Conservation (phyloP, 352 stramenopile genomes). For the Globisporangium nodosum region DNA sequence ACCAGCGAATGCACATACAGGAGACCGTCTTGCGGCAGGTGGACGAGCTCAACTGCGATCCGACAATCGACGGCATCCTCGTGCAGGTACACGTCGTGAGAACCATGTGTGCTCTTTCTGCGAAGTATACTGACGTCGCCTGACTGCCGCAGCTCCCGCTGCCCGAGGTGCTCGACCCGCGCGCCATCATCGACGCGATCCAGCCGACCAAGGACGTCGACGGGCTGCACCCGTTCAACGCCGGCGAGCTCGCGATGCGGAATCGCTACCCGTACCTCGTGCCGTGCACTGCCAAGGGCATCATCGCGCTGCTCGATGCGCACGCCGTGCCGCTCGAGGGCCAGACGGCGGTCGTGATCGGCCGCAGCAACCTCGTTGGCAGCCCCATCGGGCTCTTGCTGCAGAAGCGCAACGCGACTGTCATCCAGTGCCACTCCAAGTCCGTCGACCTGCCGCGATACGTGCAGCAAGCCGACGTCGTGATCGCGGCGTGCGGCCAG, state of each 20-base stretch:
- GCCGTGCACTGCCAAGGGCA: slow-evolving; percentile 97
- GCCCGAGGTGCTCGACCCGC: slow-evolving; percentile 90
- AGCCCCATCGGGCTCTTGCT: slow-evolving; percentile 95
- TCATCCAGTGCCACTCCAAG: slow-evolving; percentile 97
- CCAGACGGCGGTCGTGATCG: slow-evolving; percentile 96
- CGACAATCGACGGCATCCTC: slow-evolving; percentile 78
- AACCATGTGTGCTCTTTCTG: neutral
- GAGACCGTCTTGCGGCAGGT: slow-evolving; percentile 58
- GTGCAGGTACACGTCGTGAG: slow-evolving; percentile 53
- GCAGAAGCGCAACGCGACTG: slow-evolving; percentile 94
- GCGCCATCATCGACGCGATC: slow-evolving; percentile 92
- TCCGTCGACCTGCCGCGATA: slow-evolving; percentile 88
- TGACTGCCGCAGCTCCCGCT: slow-evolving; percentile 79
- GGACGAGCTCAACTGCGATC: slow-evolving; percentile 67
- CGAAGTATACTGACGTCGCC: neutral
- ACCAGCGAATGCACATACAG: slow-evolving; percentile 14
- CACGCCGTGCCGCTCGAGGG: slow-evolving; percentile 86
- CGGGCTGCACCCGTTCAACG: slow-evolving; percentile 97
- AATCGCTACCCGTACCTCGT: slow-evolving; percentile 87
- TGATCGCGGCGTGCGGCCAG: slow-evolving; percentile 95
- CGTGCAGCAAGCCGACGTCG: slow-evolving; percentile 93
- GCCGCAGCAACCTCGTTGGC: slow-evolving; percentile 97
- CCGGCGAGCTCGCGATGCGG: slow-evolving; percentile 88
- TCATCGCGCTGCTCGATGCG: slow-evolving; percentile 93
- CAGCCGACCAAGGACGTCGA: slow-evolving; percentile 97